Percentiles rank a stretch among this genome's conserved stretches.
These are phyloP conservation scores for Nigrospora sphaerica DNA, from an alignment of 2,329 filamentous ascomycete genomes.

Conservation along the genomic window DNA sequence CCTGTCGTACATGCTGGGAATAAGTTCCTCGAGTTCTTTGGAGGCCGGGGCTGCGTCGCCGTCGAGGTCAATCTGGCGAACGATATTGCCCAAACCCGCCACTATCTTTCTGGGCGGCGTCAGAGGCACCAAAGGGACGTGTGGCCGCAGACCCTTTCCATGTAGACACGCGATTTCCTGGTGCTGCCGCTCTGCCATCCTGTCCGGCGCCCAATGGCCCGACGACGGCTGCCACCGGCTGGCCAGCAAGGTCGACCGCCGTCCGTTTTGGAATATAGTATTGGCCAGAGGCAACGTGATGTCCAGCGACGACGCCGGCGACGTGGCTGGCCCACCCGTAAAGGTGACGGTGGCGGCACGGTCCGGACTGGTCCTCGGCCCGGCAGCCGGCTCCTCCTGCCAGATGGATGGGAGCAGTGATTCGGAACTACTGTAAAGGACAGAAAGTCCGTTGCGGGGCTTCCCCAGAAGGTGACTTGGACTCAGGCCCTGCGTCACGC, in stretches of 20 bases:
- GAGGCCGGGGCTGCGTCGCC: slow-evolving; percentile 54
- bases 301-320: slow-evolving; percentile 4
- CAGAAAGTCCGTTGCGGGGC: slow-evolving; percentile 38
- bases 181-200: slow-evolving; percentile 26
- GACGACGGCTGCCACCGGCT: slow-evolving; percentile 29
- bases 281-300: slow-evolving; percentile 64
- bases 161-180: slow-evolving; percentile 23
- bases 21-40: slow-evolving; percentile 59
- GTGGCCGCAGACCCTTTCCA: slow-evolving; percentile 6
- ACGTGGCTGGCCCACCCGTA: neutral
- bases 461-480: slow-evolving; percentile 22
- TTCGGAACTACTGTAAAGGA: slow-evolving; percentile 35
- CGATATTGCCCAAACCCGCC: slow-evolving; percentile 70
- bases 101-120: slow-evolving; percentile 56
- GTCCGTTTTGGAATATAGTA: slow-evolving; percentile 69
- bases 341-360: slow-evolving; percentile 34
- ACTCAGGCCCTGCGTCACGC: slow-evolving; percentile 48
- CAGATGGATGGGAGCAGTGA: slow-evolving; percentile 40
- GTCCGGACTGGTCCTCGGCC: slow-evolving; percentile 20
- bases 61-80: slow-evolving; percentile 52
- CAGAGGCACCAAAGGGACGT: slow-evolving; percentile 50
- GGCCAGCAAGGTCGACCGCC: slow-evolving; percentile 48
- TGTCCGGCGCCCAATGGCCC: neutral
- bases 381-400: slow-evolving; percentile 18
- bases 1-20: slow-evolving; percentile 51